These are phyloP conservation scores for Fusarium brachygibbosum DNA, from an alignment of 2,329 filamentous ascomycete genomes.

Conservation along the genomic window DNA sequence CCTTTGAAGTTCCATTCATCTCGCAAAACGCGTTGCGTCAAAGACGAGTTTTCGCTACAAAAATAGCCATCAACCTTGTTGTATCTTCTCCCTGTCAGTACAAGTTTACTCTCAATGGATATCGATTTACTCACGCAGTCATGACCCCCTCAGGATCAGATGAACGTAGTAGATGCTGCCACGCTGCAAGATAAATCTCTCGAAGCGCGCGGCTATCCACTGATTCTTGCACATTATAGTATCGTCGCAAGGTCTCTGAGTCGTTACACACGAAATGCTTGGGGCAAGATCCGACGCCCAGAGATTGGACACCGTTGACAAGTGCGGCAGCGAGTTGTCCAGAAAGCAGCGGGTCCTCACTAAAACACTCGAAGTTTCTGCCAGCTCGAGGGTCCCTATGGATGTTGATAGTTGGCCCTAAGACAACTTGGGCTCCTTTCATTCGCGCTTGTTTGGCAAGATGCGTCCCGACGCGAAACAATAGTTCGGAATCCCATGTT, in stretches of 20 bases:
- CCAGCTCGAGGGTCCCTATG: slow-evolving; percentile 32
- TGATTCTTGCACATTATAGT: slow-evolving; percentile 31
- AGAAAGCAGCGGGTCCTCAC: slow-evolving; percentile 37
- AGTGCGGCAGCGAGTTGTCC: slow-evolving; percentile 33
- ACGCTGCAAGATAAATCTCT: slow-evolving; percentile 39
- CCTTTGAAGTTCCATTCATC: slow-evolving; percentile 35
- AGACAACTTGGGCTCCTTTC: slow-evolving; percentile 29
- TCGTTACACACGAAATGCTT: slow-evolving; percentile 42
- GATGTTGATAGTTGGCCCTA: slow-evolving; percentile 36
- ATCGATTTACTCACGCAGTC: slow-evolving; percentile 26
- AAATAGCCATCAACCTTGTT: slow-evolving; percentile 37
- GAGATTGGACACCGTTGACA: slow-evolving; percentile 28
- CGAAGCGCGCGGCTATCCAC: slow-evolving; percentile 11
- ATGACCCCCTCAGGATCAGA: slow-evolving; percentile 29
- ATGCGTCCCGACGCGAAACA: slow-evolving; percentile 10
- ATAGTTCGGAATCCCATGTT: slow-evolving; percentile 24
- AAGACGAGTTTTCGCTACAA: slow-evolving; percentile 10
- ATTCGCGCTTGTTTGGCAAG: slow-evolving; percentile 15
- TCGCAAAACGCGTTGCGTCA: slow-evolving; percentile 12
- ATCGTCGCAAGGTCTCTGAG: slow-evolving; percentile 24
- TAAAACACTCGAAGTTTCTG: slow-evolving; percentile 40
- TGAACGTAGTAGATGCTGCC: slow-evolving; percentile 24
- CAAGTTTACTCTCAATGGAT: too few relatives aligned
- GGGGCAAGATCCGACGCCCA: slow-evolving; percentile 19
- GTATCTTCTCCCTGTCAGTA: slow-evolving; percentile 15